Evolutionary conservation across 768 basidiomycete species (phyloP), one percentile per base, ranked within the genome.

Genomic region (Xerocomus potaroensis): DNA sequence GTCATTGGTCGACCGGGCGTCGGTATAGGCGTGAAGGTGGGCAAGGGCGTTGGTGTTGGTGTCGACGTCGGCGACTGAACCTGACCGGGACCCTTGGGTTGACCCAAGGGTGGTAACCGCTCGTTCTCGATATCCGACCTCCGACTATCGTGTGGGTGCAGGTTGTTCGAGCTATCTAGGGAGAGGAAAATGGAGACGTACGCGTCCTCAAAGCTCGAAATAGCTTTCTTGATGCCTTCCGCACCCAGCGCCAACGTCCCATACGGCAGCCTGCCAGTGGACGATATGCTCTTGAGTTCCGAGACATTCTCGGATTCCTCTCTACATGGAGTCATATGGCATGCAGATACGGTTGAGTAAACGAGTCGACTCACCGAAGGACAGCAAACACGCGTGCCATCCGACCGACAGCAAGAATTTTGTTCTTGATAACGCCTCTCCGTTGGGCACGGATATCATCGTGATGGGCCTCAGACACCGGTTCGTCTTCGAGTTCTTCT

Each of bases 401-500:
- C 50, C 76, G 69, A 26, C 84, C 84, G 40, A 86, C 78, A 5
- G 79, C 81, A 50, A 84, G 68, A 49, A 87, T 86, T 69, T 86
- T 86, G 69, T 79, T 80, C 69, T 81, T 84, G 72, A 87, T 84
- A 47, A 77, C 71, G 45, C 78, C 65, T 43, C 78, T 66, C 9
- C 80, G 69, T 55, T 75, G n/a, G n/a, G n/a, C 72, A 4, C 29
- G 63, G 48, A 43, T 47, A 34, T 56, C 70, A 49, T 51, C 58
- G 49, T 42, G 64, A 50, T 53, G 66, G 35, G 53, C 41, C 8
- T 61, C 59, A 38, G n/a, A 41, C 43, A 48, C 15, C 33, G 54
- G 49, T 40, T 79, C 79, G 62, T 94, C 91, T 55, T 93, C 91
- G 23, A 99, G 79, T 67, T 97, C 95, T 61, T 96, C 93, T 67